Evolutionary conservation across 192 early-diverging fungal species (phyloP), one percentile per base, ranked within the genome.

Genomic region (Coemansia asiatica): DNA sequence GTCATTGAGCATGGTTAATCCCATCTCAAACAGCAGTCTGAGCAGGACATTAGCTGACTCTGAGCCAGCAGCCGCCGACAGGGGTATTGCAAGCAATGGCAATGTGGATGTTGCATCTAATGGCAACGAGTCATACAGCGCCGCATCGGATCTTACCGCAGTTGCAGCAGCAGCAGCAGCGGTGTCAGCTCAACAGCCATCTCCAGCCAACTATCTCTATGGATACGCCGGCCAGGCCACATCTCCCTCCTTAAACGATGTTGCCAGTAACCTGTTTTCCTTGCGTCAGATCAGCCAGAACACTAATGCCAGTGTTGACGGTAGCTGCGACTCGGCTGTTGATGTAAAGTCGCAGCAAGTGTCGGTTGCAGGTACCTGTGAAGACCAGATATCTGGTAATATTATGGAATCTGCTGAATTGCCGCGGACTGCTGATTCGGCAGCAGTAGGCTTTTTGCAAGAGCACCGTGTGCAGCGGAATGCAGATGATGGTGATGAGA

Each of bases 231-330:
- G 19, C 8, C 40, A 49, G 21, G 18, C 67, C 6, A 56, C 58
- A 0, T 76, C 79, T 26, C 79, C 79, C 8, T 68, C 78, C 0
- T 60, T 81, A 4, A 81, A 81, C 49, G 74, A 72, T 10, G 79
- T 81, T 1, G 79, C 79, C 18, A 62, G 21, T 25, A 81, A 76
- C 35, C 51, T 81, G 48, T 81, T 76, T 54, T 74, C 77, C 25
- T 40, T 80, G 44, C 48, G 77, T 0, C 76, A 78, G 29, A 29
- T 62, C 28, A 50, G 61, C 18, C 61, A 62, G 35, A 18, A 10
- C 40, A 44, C 9, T 18, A 44, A 15, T 18, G 16, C 40, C 13
- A 15, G 40, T 6, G 40, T 33, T 33, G 8, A 33, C 31, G 31
- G 31, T 8, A 33, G 31, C 31, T 3, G 40, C 40, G 40, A 44